phyloP scores from a whole-genome alignment of 352 stramenopile genomes.

The Globisporangium paddicum region DNA sequence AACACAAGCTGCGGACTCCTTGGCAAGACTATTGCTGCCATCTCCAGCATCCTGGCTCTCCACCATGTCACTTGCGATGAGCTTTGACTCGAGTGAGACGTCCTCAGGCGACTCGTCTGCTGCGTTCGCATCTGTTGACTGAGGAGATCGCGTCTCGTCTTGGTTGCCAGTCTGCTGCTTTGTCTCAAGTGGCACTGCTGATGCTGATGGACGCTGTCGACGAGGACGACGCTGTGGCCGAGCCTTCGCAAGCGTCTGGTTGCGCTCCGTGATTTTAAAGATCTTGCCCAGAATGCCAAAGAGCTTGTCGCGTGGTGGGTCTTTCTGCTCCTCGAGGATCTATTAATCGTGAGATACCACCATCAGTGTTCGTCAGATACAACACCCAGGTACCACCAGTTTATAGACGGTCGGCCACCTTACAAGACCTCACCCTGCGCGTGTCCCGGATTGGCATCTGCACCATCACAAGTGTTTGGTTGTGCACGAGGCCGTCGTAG shows the following conservation, averaged over 20 bases:
- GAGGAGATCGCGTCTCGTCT: neutral
- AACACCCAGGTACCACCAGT: neutral
- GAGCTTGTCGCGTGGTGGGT: conserved; percentile 61
- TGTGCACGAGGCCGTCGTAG: conserved; percentile 52
- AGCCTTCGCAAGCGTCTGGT: conserved; percentile 28
- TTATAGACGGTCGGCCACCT: neutral
- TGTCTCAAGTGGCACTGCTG: neutral
- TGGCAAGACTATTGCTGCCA: neutral
- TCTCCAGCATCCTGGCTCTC: neutral
- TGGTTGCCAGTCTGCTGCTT: neutral
- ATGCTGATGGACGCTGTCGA: neutral
- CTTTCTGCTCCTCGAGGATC: conserved; percentile 67
- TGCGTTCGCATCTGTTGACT: neutral
- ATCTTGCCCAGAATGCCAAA: conserved; percentile 71
- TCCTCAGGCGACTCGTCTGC: neutral
- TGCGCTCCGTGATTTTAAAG: conserved; percentile 66
- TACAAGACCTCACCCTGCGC: conserved; percentile 31
- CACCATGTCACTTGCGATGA: neutral
- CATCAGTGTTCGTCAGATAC: neutral
- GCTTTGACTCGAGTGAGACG: neutral
- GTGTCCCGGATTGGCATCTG: conserved; percentile 80
- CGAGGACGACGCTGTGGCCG: neutral
- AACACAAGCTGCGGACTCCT: neutral
- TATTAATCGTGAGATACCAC: conserved; percentile 11
- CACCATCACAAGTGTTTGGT: conserved; percentile 61